phyloP scores from a whole-genome alignment of 2,329 filamentous ascomycete species.

The Pseudodiploospora longispora region DNA sequence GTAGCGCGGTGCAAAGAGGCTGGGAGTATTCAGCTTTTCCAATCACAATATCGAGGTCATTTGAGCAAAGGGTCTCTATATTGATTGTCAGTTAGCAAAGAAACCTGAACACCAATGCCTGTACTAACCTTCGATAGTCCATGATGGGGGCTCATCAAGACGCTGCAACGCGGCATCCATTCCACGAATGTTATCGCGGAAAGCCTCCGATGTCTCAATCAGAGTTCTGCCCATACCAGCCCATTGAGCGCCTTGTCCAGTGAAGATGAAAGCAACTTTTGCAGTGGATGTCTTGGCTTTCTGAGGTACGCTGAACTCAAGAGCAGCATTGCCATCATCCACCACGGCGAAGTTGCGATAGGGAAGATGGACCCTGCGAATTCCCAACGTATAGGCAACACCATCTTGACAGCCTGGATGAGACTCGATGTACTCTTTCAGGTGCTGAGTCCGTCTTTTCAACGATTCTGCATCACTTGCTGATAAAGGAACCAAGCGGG shows the following conservation, averaged over 20 bases:
- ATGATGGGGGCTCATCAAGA: neutral
- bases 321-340: neutral
- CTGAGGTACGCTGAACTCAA: neutral
- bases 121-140: neutral
- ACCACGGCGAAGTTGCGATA: constrained; percentile 8
- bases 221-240: constrained; percentile 22
- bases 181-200: constrained; percentile 17
- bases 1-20: constrained; percentile 31
- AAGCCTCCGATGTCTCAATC: constrained; percentile 18
- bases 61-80: neutral
- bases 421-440: constrained; percentile 13
- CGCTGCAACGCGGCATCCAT: constrained; percentile 1
- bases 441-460: constrained; percentile 6
- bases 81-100: neutral
- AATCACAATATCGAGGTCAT: neutral
- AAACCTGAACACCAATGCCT: neutral
- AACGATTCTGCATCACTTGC: constrained; percentile 4
- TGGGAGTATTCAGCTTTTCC: constrained; percentile 28
- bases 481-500: constrained; percentile 1
- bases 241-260: constrained; percentile 25
- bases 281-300: neutral
- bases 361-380: constrained; percentile 4
- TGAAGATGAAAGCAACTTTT: constrained; percentile 17
- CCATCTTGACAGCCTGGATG: constrained; percentile 7
- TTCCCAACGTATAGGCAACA: constrained; percentile 10